Base-by-base conservation (phyloP, 2,329 filamentous ascomycete genomes). In the Akanthomyces dipterigenus region DNA sequence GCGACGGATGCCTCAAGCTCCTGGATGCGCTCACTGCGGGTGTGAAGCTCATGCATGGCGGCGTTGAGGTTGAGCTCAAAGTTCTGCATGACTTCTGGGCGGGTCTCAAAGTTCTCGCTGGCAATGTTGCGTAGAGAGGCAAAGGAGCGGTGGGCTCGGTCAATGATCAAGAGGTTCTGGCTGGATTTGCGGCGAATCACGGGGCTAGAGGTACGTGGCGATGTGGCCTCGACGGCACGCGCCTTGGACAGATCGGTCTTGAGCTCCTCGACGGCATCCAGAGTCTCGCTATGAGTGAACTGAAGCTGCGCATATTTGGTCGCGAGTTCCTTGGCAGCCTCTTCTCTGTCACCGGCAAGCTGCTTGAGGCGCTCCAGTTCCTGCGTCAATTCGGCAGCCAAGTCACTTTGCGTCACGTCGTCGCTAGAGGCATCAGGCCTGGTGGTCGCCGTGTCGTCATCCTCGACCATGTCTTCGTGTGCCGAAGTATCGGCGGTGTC, bases 181-280 rank as follows among this genome's bases (percentile, higher is more conserved):
- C 91, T 96, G 3, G 92, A 96, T 77, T 96, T 96, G 68, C 93
- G 87, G 65, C 93, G 90, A 69, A 97, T 93, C 66, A 96, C 86
- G n/a, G 88, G 87, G 1, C 85, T 84, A n/a, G 79, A 81, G 11
- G 85, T 81, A 36, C 85, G 83, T 5, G 85, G 82, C n/a, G 88
- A 87, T 0, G 82, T 78, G 34, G 79, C 76, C 63, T 86, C 81
- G 36, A 78, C 78, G 54, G 78, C 81, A 66, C 88, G 89, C n/a
- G 90, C 87, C 71, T 90, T 91, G 48, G 89, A 86, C 5, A 96
- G 80, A 69, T 96, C 91, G 0, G 87, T 86, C 80, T 96, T 97
- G 63, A 99, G 86, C 70, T 95, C 90, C 68, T 98, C 93, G 1
- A 99, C 89, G 56, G 96, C 86, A 67, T 90, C 88, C 5, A 98